Base-by-base conservation (phyloP, 2,329 filamentous ascomycete genomes). In the Fusarium dlaminii region DNA sequence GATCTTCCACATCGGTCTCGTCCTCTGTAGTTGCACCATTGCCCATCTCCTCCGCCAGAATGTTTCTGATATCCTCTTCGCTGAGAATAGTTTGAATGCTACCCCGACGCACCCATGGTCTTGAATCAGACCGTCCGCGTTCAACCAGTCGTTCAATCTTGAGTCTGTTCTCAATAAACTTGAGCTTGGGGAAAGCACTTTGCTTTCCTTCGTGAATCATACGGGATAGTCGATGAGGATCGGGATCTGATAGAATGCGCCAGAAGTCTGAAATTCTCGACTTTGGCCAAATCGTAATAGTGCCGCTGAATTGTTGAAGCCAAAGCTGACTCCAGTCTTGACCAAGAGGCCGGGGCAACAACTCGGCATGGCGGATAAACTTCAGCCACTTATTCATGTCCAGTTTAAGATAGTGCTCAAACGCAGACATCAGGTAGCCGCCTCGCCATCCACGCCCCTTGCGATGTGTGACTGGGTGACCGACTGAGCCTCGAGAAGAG, bases 381-480 rank as follows among this genome's bases (percentile, higher is more conserved):
- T 96, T 96, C 43, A 99, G 90, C 95, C 96, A 99, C 85, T 99
- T 99, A 78, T 94, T 97, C 76, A 99, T 88, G 82, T 99, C 96
- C 30, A 99, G 90, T 82, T 98, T 98, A 80, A 99, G 90, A 80
- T 96, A 98, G 82, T 98, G 95, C 83, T 99, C 96, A 11, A 93
- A 90, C 0, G 96, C 96, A 12, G 93, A 96, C 72, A 96, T 96
- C 20, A 99, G 88, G 83, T 97, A 99, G 3, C 96, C 96, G 43
- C 96, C 96, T 60, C 96, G 92, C 96, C 96, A 99, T 63, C 96
- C 96, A 52, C 95, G 93, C 10, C 96, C 96, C 76, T 93, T 92
- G 62, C 96, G 93, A 82, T 99, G 96, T 1, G 95, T 98, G 24
- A 98, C 96, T 15, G 96, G 96, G 59, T 94, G 92, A 10, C 96